Conservation (phyloP, 1,139 yeast genomes). For the Saccharomycopsis hybrid region DNA sequence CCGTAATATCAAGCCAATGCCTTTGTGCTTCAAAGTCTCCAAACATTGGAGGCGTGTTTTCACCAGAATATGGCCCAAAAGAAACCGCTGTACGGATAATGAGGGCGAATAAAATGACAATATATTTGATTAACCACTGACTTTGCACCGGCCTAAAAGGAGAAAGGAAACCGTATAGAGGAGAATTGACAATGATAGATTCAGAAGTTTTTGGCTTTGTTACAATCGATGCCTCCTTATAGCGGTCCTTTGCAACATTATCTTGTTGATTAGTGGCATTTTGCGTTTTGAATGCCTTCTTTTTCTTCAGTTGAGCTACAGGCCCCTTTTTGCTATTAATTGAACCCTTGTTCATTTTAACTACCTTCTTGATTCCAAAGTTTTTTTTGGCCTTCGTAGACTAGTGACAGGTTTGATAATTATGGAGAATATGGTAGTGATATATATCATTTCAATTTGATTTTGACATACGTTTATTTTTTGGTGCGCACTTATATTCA, state of each 20-base stretch:
- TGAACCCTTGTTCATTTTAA: no score
- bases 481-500: no score
- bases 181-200: constrained; percentile 31
- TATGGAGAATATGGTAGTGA: no score
- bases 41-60: constrained; percentile 61
- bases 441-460: no score
- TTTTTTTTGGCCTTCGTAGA: no score
- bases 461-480: no score
- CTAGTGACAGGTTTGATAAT: no score
- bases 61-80: constrained; percentile 80
- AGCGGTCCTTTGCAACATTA: background rate
- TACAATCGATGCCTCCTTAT: background rate
- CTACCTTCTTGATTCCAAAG: no score
- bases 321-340: no score
- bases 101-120: constrained; percentile 66
- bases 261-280: no score
- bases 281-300: no score
- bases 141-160: constrained; percentile 67
- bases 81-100: constrained; percentile 83
- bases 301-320: no score
- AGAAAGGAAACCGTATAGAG: constrained; percentile 50
- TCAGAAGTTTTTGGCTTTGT: constrained; percentile 7
- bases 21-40: constrained; percentile 99
- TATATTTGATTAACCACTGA: constrained; percentile 86
- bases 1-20: constrained; percentile 95